Base-by-base conservation (phyloP, 2,329 filamentous ascomycete genomes). In the Monilinia aucupariae region DNA sequence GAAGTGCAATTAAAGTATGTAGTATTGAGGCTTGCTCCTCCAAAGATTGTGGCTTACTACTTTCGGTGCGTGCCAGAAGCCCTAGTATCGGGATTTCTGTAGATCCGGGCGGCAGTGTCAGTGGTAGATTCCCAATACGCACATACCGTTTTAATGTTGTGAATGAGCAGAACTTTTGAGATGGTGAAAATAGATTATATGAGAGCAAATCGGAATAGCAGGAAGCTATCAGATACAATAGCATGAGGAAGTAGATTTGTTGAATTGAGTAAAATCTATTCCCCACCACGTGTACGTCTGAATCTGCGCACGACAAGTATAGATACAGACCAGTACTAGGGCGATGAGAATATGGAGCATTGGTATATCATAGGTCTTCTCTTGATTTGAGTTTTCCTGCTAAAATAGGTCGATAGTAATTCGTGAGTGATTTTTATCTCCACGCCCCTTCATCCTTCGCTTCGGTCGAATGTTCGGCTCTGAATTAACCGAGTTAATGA, bases 61-160 rank as follows among this genome's bases (percentile, higher is more conserved):
- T 22, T 12, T 13, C 20, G 5, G 30, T 52, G n/a, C 27, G n/a
- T 8, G 34, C 9, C 15, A 27, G 4, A 34, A 37, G 41, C 54
- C 25, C 39, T 34, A 47, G 34, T 34, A 20, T 41, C 54, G 54
- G 54, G 41, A 58, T 47, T 34, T 12, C 41, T 58, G 54, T 58
- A 32, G 41, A 58, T 58, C 54, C 54, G 54, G 54, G 54, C 54
- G 54, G 54, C 43, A 58, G 27, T 58, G 45, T n/a, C 54, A 32
- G 39, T 53, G 20, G n/a, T 32, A 52, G 50, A 37, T 39, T 41
- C 27, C 34, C 8, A 41, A 53, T 53, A 41, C 34, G 51, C 41
- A 56, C 54, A 47, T 56, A 56, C 20, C 27, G 27, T 56, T 54
- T 41, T 22, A 13, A 47, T 54, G 22, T 54, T 34, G 37, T 41